These are phyloP conservation scores for Solanum arcanum DNA, from an alignment of 257 asterid genomes.

Conservation along the genomic window DNA sequence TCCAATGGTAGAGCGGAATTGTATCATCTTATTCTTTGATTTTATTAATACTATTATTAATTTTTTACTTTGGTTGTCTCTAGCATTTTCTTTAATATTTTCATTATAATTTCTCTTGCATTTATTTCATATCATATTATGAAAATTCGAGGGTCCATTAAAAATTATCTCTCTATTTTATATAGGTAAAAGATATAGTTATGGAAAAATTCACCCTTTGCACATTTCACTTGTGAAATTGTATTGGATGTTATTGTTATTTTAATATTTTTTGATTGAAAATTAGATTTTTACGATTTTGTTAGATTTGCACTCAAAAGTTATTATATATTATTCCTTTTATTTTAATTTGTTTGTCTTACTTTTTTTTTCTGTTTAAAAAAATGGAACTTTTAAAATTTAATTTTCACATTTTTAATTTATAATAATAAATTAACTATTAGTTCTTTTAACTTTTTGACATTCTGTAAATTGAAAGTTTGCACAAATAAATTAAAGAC, in stretches of 20 bases:
- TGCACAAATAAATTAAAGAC: background rate
- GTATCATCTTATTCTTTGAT: background rate
- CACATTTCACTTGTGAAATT: background rate
- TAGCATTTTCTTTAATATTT: background rate
- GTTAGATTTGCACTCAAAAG: background rate
- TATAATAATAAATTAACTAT: too few species aligned
- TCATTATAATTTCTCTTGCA: background rate
- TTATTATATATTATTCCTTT: background rate
- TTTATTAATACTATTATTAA: background rate
- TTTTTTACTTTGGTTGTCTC: background rate
- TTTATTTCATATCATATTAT: background rate
- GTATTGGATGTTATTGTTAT: background rate
- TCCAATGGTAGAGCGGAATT: background rate
- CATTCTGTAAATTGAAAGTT: too few species aligned
- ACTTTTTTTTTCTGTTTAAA: too few species aligned
- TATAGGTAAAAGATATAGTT: background rate
- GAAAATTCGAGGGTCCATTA: fast-evolving
- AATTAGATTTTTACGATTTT: background rate
- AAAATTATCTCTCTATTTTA: background rate
- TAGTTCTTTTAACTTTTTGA: background rate
- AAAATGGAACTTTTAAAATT: too few species aligned
- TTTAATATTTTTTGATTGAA: background rate
- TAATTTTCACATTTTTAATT: background rate
- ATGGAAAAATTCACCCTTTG: background rate
- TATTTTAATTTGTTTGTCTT: background rate